These are phyloP conservation scores for Heterococcus sp. DNA, from an alignment of 108 stramenopile genomes.

Conservation along the genomic window DNA sequence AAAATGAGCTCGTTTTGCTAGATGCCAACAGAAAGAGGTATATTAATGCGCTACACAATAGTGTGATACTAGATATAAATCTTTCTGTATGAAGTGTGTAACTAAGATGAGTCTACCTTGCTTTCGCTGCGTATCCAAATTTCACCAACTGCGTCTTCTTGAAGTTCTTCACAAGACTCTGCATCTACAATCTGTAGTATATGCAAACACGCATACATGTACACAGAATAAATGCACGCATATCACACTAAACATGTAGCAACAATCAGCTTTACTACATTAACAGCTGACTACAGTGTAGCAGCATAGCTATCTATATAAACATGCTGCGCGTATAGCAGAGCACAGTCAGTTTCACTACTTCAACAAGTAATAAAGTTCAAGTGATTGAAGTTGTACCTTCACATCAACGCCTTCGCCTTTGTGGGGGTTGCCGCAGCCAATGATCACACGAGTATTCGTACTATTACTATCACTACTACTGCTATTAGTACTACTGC, in stretches of 20 bases:
- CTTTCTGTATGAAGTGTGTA: neutral
- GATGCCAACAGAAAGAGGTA: too few relatives aligned
- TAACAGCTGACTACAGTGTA: too few relatives aligned
- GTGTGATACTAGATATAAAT: neutral
- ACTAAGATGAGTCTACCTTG: neutral
- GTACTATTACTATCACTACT: too few relatives aligned
- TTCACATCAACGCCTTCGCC: slow-evolving; percentile 16
- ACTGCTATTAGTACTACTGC: too few relatives aligned
- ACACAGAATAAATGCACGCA: neutral
- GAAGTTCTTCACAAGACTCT: neutral
- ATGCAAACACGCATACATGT: neutral
- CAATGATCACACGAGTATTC: slow-evolving; percentile 37
- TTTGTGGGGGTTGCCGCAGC: slow-evolving; percentile 35
- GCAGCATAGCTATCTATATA: too few relatives aligned
- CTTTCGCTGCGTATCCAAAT: neutral
- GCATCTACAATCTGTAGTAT: slow-evolving; percentile 16
- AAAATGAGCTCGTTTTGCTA: too few relatives aligned
- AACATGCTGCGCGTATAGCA: too few relatives aligned
- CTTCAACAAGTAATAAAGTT: too few relatives aligned
- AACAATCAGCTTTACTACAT: neutral
- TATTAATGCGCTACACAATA: neutral
- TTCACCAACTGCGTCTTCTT: slow-evolving; percentile 24
- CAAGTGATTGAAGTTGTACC: neutral
- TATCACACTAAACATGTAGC: neutral
- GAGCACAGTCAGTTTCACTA: too few relatives aligned